A percentile compares a stretch with the other conserved stretches of the same genome.
Conservation (phyloP, 306 rosid species). For the Spatholobus suberectus region DNA sequence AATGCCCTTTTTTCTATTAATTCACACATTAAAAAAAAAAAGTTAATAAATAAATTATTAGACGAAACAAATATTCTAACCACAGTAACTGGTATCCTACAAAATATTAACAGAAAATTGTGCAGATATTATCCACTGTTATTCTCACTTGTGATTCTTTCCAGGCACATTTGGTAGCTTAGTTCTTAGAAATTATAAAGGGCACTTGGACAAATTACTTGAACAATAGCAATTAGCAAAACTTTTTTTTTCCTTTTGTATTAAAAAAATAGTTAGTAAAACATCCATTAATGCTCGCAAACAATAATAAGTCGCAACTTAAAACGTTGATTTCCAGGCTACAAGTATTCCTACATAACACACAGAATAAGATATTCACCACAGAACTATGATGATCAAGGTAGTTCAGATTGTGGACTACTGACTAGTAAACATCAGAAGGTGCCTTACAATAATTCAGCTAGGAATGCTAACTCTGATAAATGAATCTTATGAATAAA, state of each 20-base stretch:
- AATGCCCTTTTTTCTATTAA: constrained; percentile 30
- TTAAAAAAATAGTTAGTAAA: neutral
- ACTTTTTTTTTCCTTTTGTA: neutral
- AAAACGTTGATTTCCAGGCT: neutral
- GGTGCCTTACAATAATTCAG: neutral
- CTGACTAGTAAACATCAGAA: constrained; percentile 5
- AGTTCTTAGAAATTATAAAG: neutral
- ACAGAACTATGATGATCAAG: constrained; percentile 8
- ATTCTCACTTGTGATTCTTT: neutral
- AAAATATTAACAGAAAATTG: constrained; percentile 5
- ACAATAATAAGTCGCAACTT: neutral
- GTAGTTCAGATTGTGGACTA: neutral
- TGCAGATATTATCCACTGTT: constrained; percentile 20
- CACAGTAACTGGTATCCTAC: neutral
- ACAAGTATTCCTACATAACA: neutral
- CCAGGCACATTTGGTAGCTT: constrained; percentile 3
- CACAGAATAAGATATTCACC: neutral
- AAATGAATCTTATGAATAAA: neutral
- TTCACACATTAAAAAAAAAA: neutral
- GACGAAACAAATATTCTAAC: neutral
- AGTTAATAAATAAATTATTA: constrained; percentile 8
- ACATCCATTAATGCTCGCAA: neutral
- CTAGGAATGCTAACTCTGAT: neutral
- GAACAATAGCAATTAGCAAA: constrained; percentile 12
- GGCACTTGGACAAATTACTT: neutral